These are phyloP conservation scores for Tulasnella sp. DNA, from an alignment of 768 basidiomycete species.

Conservation along the genomic window DNA sequence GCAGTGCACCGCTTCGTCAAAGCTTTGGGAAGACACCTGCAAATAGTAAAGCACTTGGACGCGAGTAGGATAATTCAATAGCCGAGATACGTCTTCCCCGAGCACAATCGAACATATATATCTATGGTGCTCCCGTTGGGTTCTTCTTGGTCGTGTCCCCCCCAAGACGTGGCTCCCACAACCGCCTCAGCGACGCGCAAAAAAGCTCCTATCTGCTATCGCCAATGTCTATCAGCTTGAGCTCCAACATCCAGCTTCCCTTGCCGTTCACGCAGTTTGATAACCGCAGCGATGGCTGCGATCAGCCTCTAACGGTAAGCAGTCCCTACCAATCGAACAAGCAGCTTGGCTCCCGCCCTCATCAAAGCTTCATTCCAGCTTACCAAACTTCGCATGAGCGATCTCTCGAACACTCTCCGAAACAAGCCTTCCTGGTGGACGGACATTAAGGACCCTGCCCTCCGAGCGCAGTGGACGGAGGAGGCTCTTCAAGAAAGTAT, in stretches of 20 bases:
- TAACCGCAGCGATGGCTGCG: not conserved
- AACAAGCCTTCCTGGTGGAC: conserved; percentile 20
- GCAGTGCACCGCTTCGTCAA: too few species aligned
- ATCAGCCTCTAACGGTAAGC: not conserved
- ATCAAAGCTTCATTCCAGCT: not conserved
- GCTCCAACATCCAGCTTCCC: not conserved
- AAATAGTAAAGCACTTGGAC: too few species aligned
- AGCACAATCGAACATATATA: too few species aligned
- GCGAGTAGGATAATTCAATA: too few species aligned
- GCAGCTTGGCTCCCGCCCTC: not conserved
- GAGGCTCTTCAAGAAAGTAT: not conserved
- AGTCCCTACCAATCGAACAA: not conserved
- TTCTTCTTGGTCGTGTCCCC: too few species aligned
- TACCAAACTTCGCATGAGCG: conserved; percentile 3
- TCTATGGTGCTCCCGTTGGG: too few species aligned
- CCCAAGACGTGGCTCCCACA: not conserved
- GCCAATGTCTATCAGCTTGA: not conserved
- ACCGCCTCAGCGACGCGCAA: not conserved
- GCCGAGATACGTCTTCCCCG: too few species aligned
- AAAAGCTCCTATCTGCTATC: too few species aligned
- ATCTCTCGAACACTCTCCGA: conserved; percentile 13
- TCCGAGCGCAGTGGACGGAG: conserved; percentile 6
- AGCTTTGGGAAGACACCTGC: too few species aligned
- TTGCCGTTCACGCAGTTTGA: not conserved
- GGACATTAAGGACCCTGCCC: not conserved